Evolutionary conservation across 257 asterid species (phyloP).

Genomic region (Solanum paucissectum): DNA sequence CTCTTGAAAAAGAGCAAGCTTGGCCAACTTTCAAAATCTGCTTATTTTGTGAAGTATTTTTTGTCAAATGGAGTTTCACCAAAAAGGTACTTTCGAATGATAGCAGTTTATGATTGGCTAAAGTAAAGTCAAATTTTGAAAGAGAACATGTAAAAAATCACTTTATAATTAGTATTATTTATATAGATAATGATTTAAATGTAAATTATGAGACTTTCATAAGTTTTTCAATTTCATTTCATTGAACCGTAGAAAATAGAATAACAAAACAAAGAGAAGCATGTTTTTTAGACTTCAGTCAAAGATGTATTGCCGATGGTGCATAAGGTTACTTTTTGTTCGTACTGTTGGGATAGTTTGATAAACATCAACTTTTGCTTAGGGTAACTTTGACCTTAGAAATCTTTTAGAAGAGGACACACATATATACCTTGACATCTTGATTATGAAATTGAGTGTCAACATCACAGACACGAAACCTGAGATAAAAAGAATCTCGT

Average conservation of each 20-base stretch:
- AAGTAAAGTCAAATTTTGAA: neutral
- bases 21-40: neutral
- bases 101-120: neutral
- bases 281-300: neutral
- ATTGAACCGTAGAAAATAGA: neutral
- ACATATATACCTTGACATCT: constrained; percentile 56
- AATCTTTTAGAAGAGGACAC: neutral
- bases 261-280: neutral
- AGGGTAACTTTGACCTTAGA: neutral
- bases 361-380: neutral
- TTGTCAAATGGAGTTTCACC: neutral
- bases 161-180: neutral
- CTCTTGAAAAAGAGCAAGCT: neutral
- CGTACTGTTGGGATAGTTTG: neutral
- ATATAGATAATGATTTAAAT: neutral
- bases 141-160: neutral
- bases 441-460: constrained; percentile 68
- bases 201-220: neutral
- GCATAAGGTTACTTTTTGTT: neutral
- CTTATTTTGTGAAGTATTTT: neutral
- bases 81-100: neutral
- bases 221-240: neutral
- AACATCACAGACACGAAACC: constrained; percentile 82
- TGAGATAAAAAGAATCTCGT: constrained; percentile 23
- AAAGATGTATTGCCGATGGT: neutral